Base-by-base conservation (phyloP, 768 basidiomycete species). In the Agaricus bisporus region DNA sequence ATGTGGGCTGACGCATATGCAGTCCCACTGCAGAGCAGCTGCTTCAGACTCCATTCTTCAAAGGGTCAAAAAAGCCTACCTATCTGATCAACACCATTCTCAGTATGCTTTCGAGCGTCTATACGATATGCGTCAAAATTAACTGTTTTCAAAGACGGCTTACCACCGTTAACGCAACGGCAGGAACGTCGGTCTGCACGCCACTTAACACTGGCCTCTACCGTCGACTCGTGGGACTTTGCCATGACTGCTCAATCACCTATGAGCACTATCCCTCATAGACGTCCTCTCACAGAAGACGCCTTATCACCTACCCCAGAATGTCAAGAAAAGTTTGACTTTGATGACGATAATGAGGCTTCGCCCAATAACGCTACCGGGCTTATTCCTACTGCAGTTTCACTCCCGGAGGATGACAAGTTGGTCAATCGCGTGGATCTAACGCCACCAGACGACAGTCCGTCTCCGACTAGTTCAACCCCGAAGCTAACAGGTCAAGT, bases 221-320 rank as follows among this genome's bases (percentile, higher is more conserved):
- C 88, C 9, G 68, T 85, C 51, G 89, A 87, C 51, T 90, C 89
- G 3, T 92, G 89, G 89, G 88, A 92, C 63, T 92, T 92, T 65
- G 64, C 76, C 20, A 71, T 79, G 0, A 79, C 77, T 9, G 54
- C 75, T 10, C 64, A 72, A 55, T 74, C 76, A 5, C 71, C 68
- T 10, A 64, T 59, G 35, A 66, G 62, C 10, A 67, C 62, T 56
- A 57, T 66, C 63, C 35, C 57, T 65, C 32, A 48, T 66, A 48
- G 54, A 59, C 42, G 65, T 68, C 59, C 55, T 62, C 56, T 47
- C 59, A 35, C 53, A 20, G 54, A 56, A 22, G 54, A 52, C 26
- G 12, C 26, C 28, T 20, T n/a, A 2, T 28, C 28, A 11, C 36
- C 20, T 28, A 42, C 39, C 17, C 43, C 42, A n/a, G 48, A 39